Evolutionary conservation across 129 eudicot genomes (phyloP).

Genomic region (Chrysanthemum makinoi): DNA sequence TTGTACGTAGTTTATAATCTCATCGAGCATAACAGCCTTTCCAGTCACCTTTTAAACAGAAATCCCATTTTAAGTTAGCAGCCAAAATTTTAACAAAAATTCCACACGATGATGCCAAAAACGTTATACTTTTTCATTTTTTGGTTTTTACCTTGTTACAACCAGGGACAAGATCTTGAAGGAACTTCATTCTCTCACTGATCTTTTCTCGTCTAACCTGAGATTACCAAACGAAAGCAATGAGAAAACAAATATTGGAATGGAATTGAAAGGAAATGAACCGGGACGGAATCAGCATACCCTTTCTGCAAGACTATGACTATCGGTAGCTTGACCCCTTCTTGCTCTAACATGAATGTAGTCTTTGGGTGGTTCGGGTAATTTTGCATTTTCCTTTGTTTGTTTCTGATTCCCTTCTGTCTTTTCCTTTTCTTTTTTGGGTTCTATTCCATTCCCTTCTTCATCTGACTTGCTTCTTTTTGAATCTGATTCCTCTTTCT

Average conservation of each 20-base stretch:
- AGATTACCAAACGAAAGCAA: neutral
- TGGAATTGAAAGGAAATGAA: conserved; percentile 2
- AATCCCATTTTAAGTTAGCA: conserved; percentile 26
- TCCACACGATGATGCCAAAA: too few species aligned
- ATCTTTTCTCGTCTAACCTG: conserved; percentile 94
- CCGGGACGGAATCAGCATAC: conserved; percentile 38
- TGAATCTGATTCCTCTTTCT: conserved; percentile 60
- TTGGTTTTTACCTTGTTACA: conserved; percentile 73
- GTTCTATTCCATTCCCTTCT: conserved; percentile 35
- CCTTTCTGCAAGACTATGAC: conserved; percentile 96
- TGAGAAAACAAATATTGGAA: conserved; percentile 13
- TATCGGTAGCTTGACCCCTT: conserved; percentile 97
- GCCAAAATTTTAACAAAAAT: neutral
- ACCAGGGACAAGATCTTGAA: conserved; percentile 96
- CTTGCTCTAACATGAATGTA: conserved; percentile 97
- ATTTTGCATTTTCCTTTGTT: conserved; percentile 49
- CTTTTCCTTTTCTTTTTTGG: conserved; percentile 24
- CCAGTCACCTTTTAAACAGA: conserved; percentile 61
- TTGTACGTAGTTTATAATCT: conserved; percentile 89
- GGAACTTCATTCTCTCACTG: conserved; percentile 85
- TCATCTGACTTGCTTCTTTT: conserved; percentile 72
- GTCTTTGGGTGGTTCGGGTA: conserved; percentile 81
- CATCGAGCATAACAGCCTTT: conserved; percentile 91
- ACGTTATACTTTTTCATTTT: too few species aligned
- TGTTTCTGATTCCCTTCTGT: conserved; percentile 36